Conservation (phyloP, 2,329 filamentous ascomycete species). For the Graphilbum fragrans region DNA sequence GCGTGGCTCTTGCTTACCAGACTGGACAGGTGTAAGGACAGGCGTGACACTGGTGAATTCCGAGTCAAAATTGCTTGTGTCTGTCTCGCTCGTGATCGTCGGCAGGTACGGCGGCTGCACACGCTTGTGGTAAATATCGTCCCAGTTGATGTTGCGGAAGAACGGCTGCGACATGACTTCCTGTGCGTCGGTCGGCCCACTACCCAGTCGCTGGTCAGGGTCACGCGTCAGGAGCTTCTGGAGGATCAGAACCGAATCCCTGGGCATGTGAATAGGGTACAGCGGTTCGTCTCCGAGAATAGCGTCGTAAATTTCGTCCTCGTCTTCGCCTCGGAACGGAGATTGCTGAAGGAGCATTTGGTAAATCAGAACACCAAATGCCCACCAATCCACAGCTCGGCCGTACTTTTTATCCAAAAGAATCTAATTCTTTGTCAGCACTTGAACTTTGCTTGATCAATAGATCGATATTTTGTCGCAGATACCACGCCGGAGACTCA, state of each 20-base stretch:
- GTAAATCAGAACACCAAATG: conserved; percentile 96
- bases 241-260: conserved; percentile 92
- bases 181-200: conserved; percentile 91
- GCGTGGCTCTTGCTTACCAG: conserved; percentile 68
- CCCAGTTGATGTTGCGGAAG: conserved; percentile 97
- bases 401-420: conserved; percentile 97
- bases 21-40: conserved; percentile 92
- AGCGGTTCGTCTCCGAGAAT: conserved; percentile 95
- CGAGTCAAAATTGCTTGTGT: conserved; percentile 99
- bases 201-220: conserved; percentile 83
- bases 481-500: conserved; percentile 27
- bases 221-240: conserved; percentile 95
- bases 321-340: conserved; percentile 95
- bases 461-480: neutral
- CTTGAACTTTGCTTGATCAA: no score
- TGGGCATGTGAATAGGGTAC: conserved; percentile 97
- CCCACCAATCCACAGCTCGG: conserved; percentile 98
- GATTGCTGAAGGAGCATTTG: conserved; percentile 99
- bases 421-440: conserved; percentile 44
- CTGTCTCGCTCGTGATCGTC: conserved; percentile 78
- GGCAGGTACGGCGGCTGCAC: conserved; percentile 83
- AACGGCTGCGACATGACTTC: conserved; percentile 99
- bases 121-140: conserved; percentile 94
- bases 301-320: conserved; percentile 98
- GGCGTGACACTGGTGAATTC: conserved; percentile 98